Evolutionary conservation across 805 yeast species (phyloP).

Genomic region (Candida wancherniae): DNA sequence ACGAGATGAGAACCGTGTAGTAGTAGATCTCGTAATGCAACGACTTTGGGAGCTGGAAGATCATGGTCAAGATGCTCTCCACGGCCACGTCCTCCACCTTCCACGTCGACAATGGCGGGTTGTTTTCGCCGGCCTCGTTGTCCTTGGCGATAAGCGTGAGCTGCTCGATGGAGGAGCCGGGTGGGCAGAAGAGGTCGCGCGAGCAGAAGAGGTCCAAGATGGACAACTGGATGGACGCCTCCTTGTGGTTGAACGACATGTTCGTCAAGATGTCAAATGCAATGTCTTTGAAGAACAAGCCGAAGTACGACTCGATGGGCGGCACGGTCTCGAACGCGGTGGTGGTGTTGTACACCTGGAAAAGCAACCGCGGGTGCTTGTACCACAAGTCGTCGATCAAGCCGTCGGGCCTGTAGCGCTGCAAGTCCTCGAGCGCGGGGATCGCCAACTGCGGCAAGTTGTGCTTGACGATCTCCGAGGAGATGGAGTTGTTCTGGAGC

Average conservation of each 20-base stretch:
- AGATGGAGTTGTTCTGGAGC: constrained; percentile 31
- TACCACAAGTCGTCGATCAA: constrained; percentile 62
- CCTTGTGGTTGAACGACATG: constrained; percentile 83
- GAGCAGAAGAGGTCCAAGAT: constrained; percentile 70
- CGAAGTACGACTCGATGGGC: constrained; percentile 31
- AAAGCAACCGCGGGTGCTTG: constrained; percentile 50
- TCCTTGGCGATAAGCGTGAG: constrained; percentile 41
- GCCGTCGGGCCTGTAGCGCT: constrained; percentile 22
- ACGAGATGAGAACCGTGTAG: constrained; percentile 78
- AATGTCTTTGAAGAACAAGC: constrained; percentile 67
- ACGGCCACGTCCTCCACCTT: constrained; percentile 87
- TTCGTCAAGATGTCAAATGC: constrained; percentile 69
- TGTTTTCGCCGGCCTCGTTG: constrained; percentile 37
- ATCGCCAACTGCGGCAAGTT: constrained; percentile 36
- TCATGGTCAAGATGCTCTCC: constrained; percentile 72
- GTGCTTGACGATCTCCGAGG: constrained; percentile 37
- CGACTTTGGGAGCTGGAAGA: constrained; percentile 68
- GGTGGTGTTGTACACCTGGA: constrained; percentile 54
- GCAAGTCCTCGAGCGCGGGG: constrained; percentile 21
- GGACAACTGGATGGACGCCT: constrained; percentile 78
- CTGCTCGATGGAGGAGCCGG: constrained; percentile 76
- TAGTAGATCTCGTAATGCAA: constrained; percentile 71
- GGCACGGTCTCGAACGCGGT: constrained; percentile 60
- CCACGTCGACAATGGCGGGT: constrained; percentile 61
- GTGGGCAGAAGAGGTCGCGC: constrained; percentile 44